Percentiles rank a stretch among this genome's conserved stretches.
Conservation (phyloP, 441 rosid genomes). For the Capsella rubella region DNA sequence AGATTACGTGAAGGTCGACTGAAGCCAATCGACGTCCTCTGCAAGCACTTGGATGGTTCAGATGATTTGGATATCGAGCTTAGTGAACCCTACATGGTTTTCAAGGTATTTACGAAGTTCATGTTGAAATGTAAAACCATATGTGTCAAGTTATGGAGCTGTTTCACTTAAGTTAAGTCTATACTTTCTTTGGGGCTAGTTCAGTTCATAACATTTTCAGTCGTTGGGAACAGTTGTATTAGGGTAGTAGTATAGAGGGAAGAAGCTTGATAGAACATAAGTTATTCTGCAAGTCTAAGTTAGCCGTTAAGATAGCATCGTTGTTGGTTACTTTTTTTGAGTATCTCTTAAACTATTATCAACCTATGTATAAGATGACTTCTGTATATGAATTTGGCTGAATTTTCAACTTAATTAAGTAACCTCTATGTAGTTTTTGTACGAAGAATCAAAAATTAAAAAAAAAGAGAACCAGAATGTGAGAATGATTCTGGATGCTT, state of each 20-base stretch:
- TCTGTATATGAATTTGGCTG: neutral
- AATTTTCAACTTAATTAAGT: neutral
- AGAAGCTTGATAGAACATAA: slow-evolving; percentile 17
- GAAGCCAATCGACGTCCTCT: slow-evolving; percentile 87
- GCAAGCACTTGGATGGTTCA: slow-evolving; percentile 81
- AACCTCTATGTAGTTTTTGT: slow-evolving; percentile 14
- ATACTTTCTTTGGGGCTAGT: slow-evolving; percentile 5
- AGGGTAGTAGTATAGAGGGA: slow-evolving; percentile 13
- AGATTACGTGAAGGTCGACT: slow-evolving; percentile 85
- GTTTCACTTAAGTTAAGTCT: slow-evolving; percentile 22
- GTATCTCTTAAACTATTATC: neutral
- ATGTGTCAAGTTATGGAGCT: slow-evolving; percentile 3
- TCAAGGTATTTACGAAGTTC: slow-evolving; percentile 64
- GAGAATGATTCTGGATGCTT: slow-evolving; percentile 15
- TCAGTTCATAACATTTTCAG: slow-evolving; percentile 7
- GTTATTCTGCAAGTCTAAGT: slow-evolving; percentile 23
- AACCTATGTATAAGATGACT: slow-evolving; percentile 1
- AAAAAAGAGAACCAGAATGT: slow-evolving; percentile 13
- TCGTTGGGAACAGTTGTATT: slow-evolving; percentile 25
- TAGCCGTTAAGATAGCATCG: slow-evolving; percentile 6
- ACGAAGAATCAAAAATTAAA: neutral
- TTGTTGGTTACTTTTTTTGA: neutral
- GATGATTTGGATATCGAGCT: slow-evolving; percentile 84
- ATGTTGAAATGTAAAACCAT: slow-evolving; percentile 21
- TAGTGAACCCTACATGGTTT: slow-evolving; percentile 88